Evolutionary conservation across 148 eudicot genomes (phyloP).

Genomic region (Persicaria tinctoria): DNA sequence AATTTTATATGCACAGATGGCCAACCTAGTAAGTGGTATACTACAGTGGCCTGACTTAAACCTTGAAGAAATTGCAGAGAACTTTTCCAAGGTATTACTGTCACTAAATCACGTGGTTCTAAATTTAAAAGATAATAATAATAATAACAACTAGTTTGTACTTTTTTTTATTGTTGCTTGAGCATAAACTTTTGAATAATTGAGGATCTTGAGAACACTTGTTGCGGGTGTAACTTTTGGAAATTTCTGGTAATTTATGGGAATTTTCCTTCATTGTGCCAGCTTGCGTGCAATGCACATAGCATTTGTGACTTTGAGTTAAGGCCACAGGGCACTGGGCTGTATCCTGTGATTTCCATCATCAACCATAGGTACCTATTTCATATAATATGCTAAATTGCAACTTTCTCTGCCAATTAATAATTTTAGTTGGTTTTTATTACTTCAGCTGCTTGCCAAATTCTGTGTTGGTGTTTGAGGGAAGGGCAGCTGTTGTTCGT

Average conservation of each 20-base stretch:
- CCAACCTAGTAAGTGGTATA: constrained; percentile 64
- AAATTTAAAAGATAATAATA: background rate
- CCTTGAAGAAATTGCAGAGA: constrained; percentile 73
- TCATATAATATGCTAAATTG: background rate
- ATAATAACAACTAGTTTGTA: background rate
- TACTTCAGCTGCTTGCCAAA: constrained; percentile 77
- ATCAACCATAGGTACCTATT: constrained; percentile 77
- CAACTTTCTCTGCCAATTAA: background rate
- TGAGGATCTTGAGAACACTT: background rate
- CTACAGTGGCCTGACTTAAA: constrained; percentile 57
- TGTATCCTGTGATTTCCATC: constrained; percentile 66
- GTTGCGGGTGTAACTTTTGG: background rate
- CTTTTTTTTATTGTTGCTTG: background rate
- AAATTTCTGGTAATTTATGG: background rate
- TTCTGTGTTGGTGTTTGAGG: constrained; percentile 81
- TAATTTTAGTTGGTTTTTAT: constrained; percentile 17
- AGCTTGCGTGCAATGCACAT: constrained; percentile 96
- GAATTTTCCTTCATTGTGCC: constrained; percentile 23
- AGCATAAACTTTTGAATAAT: background rate
- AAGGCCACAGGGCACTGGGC: constrained; percentile 79
- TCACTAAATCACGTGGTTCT: background rate
- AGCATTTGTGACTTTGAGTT: constrained; percentile 86
- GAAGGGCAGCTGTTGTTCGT: constrained; percentile 66
- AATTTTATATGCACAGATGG: constrained; percentile 94
- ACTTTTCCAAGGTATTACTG: constrained; percentile 68